phyloP scores from a whole-genome alignment of 768 basidiomycete species.

The Termitomyces sp. region DNA sequence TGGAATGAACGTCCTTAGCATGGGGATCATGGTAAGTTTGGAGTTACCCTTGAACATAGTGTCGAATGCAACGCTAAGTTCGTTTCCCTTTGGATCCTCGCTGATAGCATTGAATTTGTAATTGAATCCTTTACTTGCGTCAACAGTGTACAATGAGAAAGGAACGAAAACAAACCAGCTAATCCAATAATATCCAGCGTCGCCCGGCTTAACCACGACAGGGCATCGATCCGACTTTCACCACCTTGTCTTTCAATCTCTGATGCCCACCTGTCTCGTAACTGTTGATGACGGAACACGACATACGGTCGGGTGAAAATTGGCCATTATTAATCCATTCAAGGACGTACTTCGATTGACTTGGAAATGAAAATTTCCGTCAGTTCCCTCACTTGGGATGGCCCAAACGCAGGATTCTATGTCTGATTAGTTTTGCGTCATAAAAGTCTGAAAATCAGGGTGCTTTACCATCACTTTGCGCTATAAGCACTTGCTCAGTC shows the following conservation, averaged over 20 bases:
- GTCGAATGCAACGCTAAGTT: conserved; percentile 44
- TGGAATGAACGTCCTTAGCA: conserved; percentile 24
- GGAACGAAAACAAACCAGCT: conserved; percentile 42
- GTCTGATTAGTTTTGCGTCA: not conserved
- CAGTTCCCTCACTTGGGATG: conserved; percentile 52
- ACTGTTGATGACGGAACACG: conserved; percentile 23
- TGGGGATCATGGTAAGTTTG: conserved; percentile 18
- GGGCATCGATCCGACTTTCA: conserved; percentile 46
- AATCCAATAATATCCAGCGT: conserved; percentile 79
- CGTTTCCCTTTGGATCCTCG: conserved; percentile 27
- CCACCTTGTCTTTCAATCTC: conserved; percentile 29
- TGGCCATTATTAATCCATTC: conserved; percentile 16
- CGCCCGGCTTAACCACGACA: conserved; percentile 61
- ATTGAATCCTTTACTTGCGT: conserved; percentile 26
- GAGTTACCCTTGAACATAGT: conserved; percentile 40
- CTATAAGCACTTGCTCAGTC: conserved; percentile 17
- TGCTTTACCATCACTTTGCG: conserved; percentile 40
- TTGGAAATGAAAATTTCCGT: conserved; percentile 57
- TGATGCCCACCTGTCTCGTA: conserved; percentile 44
- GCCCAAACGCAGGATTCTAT: conserved; percentile 67
- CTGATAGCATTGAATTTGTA: conserved; percentile 23
- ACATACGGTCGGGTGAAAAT: conserved; percentile 13
- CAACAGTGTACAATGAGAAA: conserved; percentile 18
- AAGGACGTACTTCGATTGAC: conserved; percentile 36
- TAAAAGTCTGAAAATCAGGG: not conserved